Conservation (phyloP, 805 yeast genomes). For the Sungouiella blattae region DNA sequence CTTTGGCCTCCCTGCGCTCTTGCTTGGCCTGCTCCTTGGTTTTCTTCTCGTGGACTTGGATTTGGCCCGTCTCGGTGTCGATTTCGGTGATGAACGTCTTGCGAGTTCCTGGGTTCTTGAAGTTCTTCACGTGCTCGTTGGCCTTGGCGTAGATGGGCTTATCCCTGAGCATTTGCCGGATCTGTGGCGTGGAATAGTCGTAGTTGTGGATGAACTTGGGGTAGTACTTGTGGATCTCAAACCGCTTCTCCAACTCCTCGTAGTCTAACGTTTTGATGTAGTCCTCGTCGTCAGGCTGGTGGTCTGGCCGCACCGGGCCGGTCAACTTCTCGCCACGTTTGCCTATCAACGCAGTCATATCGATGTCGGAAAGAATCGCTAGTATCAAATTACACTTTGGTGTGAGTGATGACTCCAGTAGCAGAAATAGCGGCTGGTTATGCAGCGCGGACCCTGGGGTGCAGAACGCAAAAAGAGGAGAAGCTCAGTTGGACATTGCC, state of each 20-base stretch:
- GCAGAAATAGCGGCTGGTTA: no score
- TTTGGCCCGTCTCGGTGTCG: conserved; percentile 9
- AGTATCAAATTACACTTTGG: no score
- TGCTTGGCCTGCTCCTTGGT: conserved; percentile 1
- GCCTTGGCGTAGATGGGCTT: conserved; percentile 42
- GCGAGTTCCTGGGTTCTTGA: conserved; percentile 10
- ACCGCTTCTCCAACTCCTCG: conserved; percentile 32
- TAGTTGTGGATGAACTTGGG: conserved; percentile 38
- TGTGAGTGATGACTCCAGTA: no score
- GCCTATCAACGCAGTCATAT: no score
- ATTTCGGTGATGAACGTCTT: conserved; percentile 6
- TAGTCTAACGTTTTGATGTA: conserved; percentile 26
- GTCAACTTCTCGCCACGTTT: no score
- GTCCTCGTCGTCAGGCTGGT: conserved; percentile 11
- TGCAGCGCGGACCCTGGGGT: no score
- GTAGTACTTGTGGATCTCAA: conserved; percentile 34
- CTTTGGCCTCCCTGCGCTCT: conserved; percentile 3
- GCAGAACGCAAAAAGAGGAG: no score
- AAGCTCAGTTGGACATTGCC: no score
- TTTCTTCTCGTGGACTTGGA: neutral
- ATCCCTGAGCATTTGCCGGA: conserved; percentile 28
- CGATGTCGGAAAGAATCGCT: no score
- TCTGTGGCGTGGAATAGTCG: conserved; percentile 34
- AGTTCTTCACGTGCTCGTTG: conserved; percentile 25
- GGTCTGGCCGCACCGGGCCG: no score